Conservation (phyloP, 768 basidiomycete species). For the Suillus ampliporus region DNA sequence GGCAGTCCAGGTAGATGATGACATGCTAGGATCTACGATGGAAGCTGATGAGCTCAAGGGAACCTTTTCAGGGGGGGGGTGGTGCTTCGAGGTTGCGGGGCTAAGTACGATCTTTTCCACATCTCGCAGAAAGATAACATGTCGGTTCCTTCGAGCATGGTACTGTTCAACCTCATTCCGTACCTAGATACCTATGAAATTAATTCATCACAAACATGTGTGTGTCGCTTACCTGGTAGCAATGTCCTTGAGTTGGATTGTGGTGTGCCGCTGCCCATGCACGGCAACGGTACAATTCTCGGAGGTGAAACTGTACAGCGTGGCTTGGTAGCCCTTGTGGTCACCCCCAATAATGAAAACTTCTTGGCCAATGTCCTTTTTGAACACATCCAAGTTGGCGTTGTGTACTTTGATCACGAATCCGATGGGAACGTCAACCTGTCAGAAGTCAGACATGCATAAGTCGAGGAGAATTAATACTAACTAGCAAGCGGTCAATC, state of each 20-base stretch:
- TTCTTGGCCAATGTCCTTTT: not conserved
- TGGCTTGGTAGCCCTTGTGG: not conserved
- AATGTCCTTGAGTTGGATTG: not conserved
- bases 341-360: not conserved
- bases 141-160: not conserved
- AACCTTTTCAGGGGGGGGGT: not conserved
- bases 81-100: not conserved
- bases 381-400: not conserved
- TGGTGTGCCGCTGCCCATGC: not conserved
- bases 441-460: not conserved
- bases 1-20: not conserved
- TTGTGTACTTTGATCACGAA: not conserved
- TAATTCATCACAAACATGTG: not conserved
- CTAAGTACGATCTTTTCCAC: not conserved
- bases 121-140: not conserved
- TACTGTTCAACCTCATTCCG: not conserved
- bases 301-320: not conserved
- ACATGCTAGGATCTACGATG: not conserved
- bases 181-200: not conserved
- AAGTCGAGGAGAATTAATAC: not conserved
- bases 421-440: not conserved
- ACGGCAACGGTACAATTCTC: not conserved
- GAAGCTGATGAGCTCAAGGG: not conserved
- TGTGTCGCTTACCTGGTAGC: not conserved
- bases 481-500: not conserved